Conservation (phyloP, 2,329 filamentous ascomycete species). For the Colletotrichum kahawae region DNA sequence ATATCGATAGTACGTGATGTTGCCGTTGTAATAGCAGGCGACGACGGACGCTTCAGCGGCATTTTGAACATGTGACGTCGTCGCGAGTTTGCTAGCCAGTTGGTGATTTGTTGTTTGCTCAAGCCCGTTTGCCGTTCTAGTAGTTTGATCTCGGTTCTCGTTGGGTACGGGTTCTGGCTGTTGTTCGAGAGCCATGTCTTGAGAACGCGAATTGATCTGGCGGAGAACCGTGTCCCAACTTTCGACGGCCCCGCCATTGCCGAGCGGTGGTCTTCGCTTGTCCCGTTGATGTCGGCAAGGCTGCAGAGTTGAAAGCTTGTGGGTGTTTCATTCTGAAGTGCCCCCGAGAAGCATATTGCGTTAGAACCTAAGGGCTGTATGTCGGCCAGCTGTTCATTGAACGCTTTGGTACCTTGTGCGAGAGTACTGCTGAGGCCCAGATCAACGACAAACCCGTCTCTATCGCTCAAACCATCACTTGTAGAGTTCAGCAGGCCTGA, state of each 20-base stretch:
- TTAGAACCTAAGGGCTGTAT: too few relatives aligned
- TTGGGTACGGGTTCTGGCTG: conserved; percentile 8
- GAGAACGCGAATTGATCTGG: conserved; percentile 21
- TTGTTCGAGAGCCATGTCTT: conserved; percentile 23
- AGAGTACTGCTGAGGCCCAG: too few relatives aligned
- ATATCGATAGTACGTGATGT: not conserved
- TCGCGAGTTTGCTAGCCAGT: conserved; percentile 16
- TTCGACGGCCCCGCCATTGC: conserved; percentile 13
- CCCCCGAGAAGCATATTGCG: too few relatives aligned
- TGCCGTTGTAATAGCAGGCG: not conserved
- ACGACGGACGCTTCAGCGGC: conserved; percentile 4
- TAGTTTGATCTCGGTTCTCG: conserved; percentile 1
- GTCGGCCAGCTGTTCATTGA: too few relatives aligned
- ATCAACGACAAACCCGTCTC: too few relatives aligned
- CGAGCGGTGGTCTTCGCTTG: not conserved
- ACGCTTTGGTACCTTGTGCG: too few relatives aligned
- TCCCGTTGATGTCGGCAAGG: too few relatives aligned
- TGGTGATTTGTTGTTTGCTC: conserved; percentile 12
- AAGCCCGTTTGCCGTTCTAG: conserved; percentile 4
- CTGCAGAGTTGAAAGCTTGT: not conserved
- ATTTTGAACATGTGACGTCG: not conserved
- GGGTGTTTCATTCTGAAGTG: not conserved
- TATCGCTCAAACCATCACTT: too few relatives aligned
- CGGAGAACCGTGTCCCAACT: conserved; percentile 27
- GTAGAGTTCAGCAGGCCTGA: too few relatives aligned